Evolutionary conservation across 2,329 filamentous ascomycete species (phyloP).

Genomic region (Scedosporium minutisporum): DNA sequence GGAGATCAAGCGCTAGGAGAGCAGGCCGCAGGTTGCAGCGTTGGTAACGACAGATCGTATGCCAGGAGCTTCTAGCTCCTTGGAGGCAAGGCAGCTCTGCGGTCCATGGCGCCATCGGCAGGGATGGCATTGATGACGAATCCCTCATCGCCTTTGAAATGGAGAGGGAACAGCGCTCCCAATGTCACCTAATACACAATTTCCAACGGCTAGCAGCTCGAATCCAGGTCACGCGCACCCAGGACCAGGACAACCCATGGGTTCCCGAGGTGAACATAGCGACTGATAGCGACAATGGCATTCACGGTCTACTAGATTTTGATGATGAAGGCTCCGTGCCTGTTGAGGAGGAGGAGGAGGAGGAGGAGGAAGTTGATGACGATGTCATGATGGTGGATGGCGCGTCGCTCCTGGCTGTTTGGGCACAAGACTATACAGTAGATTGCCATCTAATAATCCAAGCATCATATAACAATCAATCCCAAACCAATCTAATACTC

Average conservation of each 20-base stretch:
- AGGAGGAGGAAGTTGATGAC: conserved; percentile 42
- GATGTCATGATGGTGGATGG: conserved; percentile 51
- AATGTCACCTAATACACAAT: conserved; percentile 26
- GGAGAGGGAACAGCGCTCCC: conserved; percentile 22
- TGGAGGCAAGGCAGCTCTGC: conserved; percentile 83
- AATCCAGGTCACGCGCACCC: conserved; percentile 10
- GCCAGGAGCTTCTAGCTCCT: conserved; percentile 79
- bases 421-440: too few relatives aligned
- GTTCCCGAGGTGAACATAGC: conserved; percentile 33
- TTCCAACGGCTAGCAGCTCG: conserved; percentile 13
- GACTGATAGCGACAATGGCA: conserved; percentile 33
- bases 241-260: conserved; percentile 22
- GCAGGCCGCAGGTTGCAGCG: conserved; percentile 81
- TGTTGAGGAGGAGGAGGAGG: conserved; percentile 27
- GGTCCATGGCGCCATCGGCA: conserved; percentile 66
- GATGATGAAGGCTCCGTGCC: conserved; percentile 25
- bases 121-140: conserved; percentile 74
- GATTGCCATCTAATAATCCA: too few relatives aligned
- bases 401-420: too few relatives aligned
- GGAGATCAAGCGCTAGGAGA: too few relatives aligned
- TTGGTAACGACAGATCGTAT: conserved; percentile 73
- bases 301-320: conserved; percentile 19
- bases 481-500: too few relatives aligned
- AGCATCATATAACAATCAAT: too few relatives aligned
- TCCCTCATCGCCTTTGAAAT: conserved; percentile 48